Conservation (phyloP, 257 asterid species). For the Solanum raphanifolium region DNA sequence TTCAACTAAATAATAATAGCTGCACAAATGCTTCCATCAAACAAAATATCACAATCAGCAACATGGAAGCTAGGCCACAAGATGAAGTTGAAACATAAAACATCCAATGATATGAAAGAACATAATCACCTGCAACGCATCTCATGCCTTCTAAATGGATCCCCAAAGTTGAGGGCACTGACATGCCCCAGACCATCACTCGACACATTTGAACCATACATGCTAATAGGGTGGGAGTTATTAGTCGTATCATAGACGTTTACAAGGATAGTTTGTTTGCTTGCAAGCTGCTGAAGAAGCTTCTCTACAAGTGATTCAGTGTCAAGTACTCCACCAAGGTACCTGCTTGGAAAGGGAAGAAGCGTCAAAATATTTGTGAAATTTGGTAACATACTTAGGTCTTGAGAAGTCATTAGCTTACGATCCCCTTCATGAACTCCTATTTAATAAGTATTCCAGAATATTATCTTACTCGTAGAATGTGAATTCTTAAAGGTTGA, state of each 20-base stretch:
- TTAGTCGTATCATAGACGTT: conserved; percentile 79
- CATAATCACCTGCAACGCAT: conserved; percentile 85
- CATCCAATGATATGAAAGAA: not conserved
- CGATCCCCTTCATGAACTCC: not conserved
- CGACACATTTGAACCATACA: conserved; percentile 66
- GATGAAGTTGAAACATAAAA: not conserved
- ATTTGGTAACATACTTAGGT: not conserved
- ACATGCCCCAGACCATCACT: conserved; percentile 42
- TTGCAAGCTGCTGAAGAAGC: conserved; percentile 94
- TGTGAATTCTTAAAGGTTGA: not conserved
- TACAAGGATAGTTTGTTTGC: conserved; percentile 89
- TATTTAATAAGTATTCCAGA: not conserved
- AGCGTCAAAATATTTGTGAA: not conserved
- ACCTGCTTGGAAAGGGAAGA: conserved; percentile 38
- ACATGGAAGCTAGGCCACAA: not conserved
- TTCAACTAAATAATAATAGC: not conserved
- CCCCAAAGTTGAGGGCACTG: conserved; percentile 88
- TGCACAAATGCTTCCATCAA: not conserved
- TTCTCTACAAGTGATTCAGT: conserved; percentile 95
- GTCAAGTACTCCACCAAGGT: conserved; percentile 97
- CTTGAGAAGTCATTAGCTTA: not conserved
- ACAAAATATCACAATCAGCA: not conserved
- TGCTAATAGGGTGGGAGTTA: conserved; percentile 64
- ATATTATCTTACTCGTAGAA: not conserved
- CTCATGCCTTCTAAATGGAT: conserved; percentile 88